These are phyloP conservation scores for Poronia punctata DNA, from an alignment of 495 filamentous ascomycete genomes.

Conservation along the genomic window DNA sequence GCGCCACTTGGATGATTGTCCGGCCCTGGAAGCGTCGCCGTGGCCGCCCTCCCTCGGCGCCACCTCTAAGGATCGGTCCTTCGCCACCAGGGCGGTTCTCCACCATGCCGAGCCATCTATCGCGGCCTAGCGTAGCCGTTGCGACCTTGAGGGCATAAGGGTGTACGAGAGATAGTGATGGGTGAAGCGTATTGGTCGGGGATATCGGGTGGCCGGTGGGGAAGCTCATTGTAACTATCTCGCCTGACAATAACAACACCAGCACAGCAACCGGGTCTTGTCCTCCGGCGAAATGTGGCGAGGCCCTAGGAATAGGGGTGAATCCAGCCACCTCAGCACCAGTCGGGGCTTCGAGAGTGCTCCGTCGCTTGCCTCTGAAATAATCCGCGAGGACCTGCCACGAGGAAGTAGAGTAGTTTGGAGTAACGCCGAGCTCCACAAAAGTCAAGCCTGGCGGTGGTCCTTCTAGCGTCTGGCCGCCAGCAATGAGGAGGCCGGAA, in stretches of 20 bases:
- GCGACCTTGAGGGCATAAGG: constrained; percentile 70
- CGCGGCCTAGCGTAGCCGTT: constrained; percentile 62
- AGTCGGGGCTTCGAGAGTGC: constrained; percentile 69
- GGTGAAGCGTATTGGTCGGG: constrained; percentile 84
- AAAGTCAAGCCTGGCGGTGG: constrained; percentile 73
- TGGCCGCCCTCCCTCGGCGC: constrained; percentile 57
- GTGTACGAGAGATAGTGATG: constrained; percentile 75
- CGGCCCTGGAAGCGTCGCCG: constrained; percentile 71
- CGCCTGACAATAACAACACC: constrained; percentile 72
- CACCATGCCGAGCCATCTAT: constrained; percentile 79
- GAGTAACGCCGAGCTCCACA: constrained; percentile 80
- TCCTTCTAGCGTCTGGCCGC: constrained; percentile 59
- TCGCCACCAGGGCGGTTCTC: constrained; percentile 70
- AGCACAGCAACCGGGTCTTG: constrained; percentile 86
- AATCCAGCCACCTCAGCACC: constrained; percentile 76
- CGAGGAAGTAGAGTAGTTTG: constrained; percentile 81
- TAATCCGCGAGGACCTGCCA: constrained; percentile 75
- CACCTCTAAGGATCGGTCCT: constrained; percentile 65
- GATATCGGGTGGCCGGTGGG: constrained; percentile 84
- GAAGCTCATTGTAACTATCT: constrained; percentile 81
- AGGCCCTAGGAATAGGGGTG: constrained; percentile 69
- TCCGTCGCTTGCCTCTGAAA: constrained; percentile 62
- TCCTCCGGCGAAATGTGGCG: constrained; percentile 77
- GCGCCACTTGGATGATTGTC: constrained; percentile 73
- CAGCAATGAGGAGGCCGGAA: constrained; percentile 80